phyloP scores from a whole-genome alignment of 1,284 basidiomycete genomes.

The Cerrena zonata region DNA sequence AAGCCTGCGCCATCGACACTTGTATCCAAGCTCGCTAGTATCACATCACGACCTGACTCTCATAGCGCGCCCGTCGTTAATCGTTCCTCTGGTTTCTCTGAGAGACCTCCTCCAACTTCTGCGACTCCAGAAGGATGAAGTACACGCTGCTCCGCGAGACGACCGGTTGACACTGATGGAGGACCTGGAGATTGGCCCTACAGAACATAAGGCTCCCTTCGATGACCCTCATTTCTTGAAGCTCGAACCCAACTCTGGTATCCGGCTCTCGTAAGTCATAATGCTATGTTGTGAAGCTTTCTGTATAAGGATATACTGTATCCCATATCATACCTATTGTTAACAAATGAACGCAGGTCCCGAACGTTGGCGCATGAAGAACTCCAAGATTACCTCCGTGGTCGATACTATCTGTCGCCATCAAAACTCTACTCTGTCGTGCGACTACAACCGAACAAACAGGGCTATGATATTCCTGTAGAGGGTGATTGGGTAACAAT shows the following conservation, averaged over 20 bases:
- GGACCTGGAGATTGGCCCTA: conserved; percentile 69
- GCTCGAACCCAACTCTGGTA: conserved; percentile 84
- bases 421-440: conserved; percentile 83
- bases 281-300: conserved; percentile 29
- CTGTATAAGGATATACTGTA: conserved; percentile 2
- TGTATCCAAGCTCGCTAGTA: conserved; percentile 40
- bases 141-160: conserved; percentile 39
- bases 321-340: background rate
- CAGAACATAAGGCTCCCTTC: conserved; percentile 56
- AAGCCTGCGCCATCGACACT: conserved; percentile 41
- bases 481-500: conserved; percentile 89
- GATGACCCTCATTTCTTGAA: conserved; percentile 71
- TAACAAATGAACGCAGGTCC: conserved; percentile 42
- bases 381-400: conserved; percentile 77
- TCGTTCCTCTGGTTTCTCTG: background rate
- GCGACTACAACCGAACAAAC: conserved; percentile 69
- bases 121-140: background rate
- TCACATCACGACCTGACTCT: conserved; percentile 23
- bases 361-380: conserved; percentile 71
- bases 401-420: conserved; percentile 82
- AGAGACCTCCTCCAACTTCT: conserved; percentile 7
- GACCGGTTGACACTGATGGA: conserved; percentile 70
- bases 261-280: conserved; percentile 80
- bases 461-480: conserved; percentile 85
- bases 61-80: conserved; percentile 15